Percentiles rank a stretch among this genome's conserved stretches.
phyloP scores from a whole-genome alignment of 106 monocot species.

The Acanthochlamys bracteata region DNA sequence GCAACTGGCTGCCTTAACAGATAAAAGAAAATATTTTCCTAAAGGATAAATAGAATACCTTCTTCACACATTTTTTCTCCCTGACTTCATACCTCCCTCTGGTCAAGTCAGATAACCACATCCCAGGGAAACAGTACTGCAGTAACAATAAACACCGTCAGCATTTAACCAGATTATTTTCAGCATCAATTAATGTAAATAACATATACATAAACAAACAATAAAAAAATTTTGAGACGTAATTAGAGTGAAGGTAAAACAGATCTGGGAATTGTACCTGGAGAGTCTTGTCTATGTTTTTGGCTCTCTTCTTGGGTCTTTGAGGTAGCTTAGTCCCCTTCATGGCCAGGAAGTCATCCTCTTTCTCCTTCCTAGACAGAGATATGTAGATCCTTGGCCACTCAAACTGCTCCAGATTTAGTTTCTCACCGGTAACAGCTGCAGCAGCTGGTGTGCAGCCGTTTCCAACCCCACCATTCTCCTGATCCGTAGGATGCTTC shows the following conservation, averaged over 20 bases:
- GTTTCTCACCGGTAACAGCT: slow-evolving; percentile 22
- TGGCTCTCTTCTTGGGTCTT: slow-evolving; percentile 74
- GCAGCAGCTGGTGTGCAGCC: background rate
- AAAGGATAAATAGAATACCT: slow-evolving; percentile 26
- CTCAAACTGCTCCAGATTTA: slow-evolving; percentile 53
- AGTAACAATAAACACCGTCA: background rate
- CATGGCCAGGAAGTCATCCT: slow-evolving; percentile 82
- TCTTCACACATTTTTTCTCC: slow-evolving; percentile 89
- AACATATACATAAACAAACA: too few species aligned
- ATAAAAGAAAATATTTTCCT: background rate
- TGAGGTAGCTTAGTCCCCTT: slow-evolving; percentile 84
- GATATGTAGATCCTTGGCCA: slow-evolving; percentile 86
- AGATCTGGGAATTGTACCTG: slow-evolving; percentile 31
- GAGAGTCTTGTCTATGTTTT: slow-evolving; percentile 63
- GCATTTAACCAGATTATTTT: too few species aligned
- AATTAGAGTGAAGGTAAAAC: too few species aligned
- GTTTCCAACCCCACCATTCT: background rate
- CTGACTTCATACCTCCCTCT: slow-evolving; percentile 70
- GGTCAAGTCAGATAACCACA: slow-evolving; percentile 81
- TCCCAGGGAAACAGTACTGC: slow-evolving; percentile 78
- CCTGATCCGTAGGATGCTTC: slow-evolving; percentile 14
- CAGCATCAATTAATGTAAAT: background rate
- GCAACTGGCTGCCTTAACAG: too few species aligned
- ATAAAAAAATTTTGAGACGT: background rate
- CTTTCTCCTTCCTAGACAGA: slow-evolving; percentile 83